Conservation (phyloP, 441 rosid genomes). For the Cnidoscolus chayamansa region DNA sequence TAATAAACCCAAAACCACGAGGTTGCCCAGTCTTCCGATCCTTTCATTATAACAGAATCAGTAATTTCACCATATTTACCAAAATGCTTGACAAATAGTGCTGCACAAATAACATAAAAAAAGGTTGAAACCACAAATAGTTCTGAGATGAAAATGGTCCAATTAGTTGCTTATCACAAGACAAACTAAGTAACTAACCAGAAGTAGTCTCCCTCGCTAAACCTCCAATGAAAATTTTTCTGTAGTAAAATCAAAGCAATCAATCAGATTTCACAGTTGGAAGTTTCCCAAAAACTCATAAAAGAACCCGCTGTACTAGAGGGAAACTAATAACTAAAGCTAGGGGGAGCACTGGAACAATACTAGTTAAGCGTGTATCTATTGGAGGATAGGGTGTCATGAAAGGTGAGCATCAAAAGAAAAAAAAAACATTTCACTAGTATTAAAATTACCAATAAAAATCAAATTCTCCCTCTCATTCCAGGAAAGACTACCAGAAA, state of each 20-base stretch:
- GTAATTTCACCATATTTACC: constrained; percentile 83
- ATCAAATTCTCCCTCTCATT: neutral
- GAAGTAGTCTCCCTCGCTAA: constrained; percentile 85
- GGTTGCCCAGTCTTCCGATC: constrained; percentile 87
- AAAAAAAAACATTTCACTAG: neutral
- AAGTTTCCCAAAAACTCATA: neutral
- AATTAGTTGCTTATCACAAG: constrained; percentile 1
- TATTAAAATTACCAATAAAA: neutral
- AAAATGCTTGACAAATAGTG: constrained; percentile 77
- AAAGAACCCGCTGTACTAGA: too few species aligned
- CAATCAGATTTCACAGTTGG: neutral
- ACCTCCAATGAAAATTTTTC: constrained; percentile 93
- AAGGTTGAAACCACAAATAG: neutral
- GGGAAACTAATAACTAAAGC: too few species aligned
- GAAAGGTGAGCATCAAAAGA: neutral
- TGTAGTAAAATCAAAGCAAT: constrained; percentile 39
- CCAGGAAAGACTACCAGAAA: neutral
- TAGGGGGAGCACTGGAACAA: too few species aligned
- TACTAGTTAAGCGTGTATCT: too few species aligned
- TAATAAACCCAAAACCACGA: constrained; percentile 92
- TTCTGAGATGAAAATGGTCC: neutral
- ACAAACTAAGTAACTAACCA: constrained; percentile 50
- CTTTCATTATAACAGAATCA: constrained; percentile 91
- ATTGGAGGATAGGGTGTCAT: neutral
- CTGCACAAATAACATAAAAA: constrained; percentile 41